Evolutionary conservation across 495 filamentous ascomycete species (phyloP).

Genomic region (Neurospora sp.): DNA sequence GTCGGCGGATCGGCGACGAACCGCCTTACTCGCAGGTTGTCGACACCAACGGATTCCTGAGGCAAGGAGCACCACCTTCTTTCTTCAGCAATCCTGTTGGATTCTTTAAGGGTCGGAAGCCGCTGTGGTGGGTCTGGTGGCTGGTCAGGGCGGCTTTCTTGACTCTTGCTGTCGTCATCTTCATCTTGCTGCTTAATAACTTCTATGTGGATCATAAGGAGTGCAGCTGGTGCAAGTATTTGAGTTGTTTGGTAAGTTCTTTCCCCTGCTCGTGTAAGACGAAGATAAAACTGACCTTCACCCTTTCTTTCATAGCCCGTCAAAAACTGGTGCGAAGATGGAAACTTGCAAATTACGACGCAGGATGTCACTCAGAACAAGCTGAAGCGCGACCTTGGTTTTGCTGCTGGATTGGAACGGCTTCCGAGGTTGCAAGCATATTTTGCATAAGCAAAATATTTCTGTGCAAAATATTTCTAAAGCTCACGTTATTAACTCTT

Average conservation of each 20-base stretch:
- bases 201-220: conserved; percentile 72
- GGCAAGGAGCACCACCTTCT: conserved; percentile 35
- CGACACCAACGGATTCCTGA: conserved; percentile 26
- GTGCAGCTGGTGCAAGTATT: conserved; percentile 86
- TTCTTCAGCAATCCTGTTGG: conserved; percentile 61
- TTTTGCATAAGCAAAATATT: background rate
- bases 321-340: conserved; percentile 69
- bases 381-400: conserved; percentile 14
- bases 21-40: conserved; percentile 33
- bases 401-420: conserved; percentile 10
- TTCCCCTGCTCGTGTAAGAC: background rate
- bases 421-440: conserved; percentile 1
- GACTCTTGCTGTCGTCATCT: conserved; percentile 64
- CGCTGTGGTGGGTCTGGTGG: conserved; percentile 98
- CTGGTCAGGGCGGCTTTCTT: conserved; percentile 72
- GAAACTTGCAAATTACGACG: conserved; percentile 32
- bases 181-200: conserved; percentile 76
- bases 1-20: conserved; percentile 64
- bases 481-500: background rate
- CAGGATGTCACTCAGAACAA: conserved; percentile 19
- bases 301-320: conserved; percentile 42
- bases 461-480: background rate
- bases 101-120: conserved; percentile 88
- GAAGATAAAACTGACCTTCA: conserved; percentile 16
- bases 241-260: conserved; percentile 79